phyloP scores from a whole-genome alignment of 768 basidiomycete genomes.

The Suillus plorans region DNA sequence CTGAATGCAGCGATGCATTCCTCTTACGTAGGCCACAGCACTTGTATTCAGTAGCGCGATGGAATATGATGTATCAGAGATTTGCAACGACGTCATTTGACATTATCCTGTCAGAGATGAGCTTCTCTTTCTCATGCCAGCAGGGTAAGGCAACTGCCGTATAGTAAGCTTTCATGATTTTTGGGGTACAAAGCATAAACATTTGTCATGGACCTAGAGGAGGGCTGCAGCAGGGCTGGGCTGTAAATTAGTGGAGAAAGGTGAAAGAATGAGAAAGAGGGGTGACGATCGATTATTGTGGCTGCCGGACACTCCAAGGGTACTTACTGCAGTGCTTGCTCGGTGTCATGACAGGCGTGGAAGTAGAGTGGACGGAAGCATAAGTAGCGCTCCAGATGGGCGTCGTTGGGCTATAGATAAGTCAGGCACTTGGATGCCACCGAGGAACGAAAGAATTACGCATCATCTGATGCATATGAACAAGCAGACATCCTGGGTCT shows the following conservation, averaged over 20 bases:
- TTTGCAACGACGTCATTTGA: background rate
- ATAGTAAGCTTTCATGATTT: background rate
- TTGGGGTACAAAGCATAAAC: background rate
- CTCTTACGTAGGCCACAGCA: background rate
- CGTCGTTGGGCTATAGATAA: background rate
- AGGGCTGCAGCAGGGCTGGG: background rate
- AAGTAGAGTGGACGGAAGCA: background rate
- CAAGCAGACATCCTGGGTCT: background rate
- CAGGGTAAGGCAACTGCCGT: background rate
- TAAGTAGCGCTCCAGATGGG: background rate
- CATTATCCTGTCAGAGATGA: background rate
- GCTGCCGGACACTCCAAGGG: background rate
- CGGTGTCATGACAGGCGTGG: background rate
- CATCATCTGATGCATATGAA: background rate
- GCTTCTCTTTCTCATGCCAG: background rate
- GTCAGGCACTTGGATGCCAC: background rate
- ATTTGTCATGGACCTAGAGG: no score
- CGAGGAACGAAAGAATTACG: background rate
- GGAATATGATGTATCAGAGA: background rate
- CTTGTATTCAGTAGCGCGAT: background rate
- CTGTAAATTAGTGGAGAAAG: no score
- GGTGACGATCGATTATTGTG: background rate
- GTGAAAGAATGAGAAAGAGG: no score
- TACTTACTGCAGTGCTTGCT: background rate
- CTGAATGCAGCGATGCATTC: background rate